A percentile compares a stretch with the other conserved stretches of the same genome.
These are phyloP conservation scores for Silene uniflora DNA, from an alignment of 148 eudicot genomes.

Conservation along the genomic window DNA sequence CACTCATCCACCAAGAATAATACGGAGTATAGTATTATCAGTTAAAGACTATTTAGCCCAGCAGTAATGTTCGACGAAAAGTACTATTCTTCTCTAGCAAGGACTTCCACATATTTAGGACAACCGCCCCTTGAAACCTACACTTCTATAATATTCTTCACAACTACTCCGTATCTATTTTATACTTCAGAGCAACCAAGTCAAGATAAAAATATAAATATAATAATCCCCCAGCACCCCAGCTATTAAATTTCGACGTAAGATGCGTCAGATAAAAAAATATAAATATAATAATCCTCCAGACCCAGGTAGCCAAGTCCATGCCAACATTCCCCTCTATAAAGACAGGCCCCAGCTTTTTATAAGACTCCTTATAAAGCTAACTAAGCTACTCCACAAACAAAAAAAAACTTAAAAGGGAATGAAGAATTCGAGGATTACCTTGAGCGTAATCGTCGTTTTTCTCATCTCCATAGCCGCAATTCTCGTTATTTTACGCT, in stretches of 20 bases:
- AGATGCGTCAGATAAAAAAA: too few species aligned
- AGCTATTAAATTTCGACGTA: constrained; percentile 18
- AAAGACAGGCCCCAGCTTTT: not conserved
- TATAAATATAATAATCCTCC: not conserved
- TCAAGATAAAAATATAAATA: constrained; percentile 4
- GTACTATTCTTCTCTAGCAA: constrained; percentile 10
- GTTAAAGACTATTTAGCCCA: not conserved
- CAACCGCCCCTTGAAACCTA: not conserved
- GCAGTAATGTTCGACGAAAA: not conserved
- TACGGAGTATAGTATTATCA: too few species aligned
- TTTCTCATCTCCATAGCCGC: constrained; percentile 22
- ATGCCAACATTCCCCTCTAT: constrained; percentile 21
- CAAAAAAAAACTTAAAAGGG: not conserved
- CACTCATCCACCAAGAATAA: too few species aligned
- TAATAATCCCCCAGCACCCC: not conserved
- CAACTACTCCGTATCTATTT: not conserved
- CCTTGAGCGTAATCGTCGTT: not conserved
- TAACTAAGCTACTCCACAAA: not conserved
- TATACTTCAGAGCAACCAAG: not conserved
- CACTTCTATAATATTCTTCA: not conserved
- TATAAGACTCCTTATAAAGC: not conserved
- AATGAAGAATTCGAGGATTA: constrained; percentile 24
- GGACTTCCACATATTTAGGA: constrained; percentile 16
- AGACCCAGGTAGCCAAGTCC: not conserved
- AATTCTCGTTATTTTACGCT: constrained; percentile 15